A percentile compares a stretch with the other conserved stretches of the same genome.
Evolutionary conservation across 495 filamentous ascomycete species (phyloP).

Genomic region (Bombardia bombarda): DNA sequence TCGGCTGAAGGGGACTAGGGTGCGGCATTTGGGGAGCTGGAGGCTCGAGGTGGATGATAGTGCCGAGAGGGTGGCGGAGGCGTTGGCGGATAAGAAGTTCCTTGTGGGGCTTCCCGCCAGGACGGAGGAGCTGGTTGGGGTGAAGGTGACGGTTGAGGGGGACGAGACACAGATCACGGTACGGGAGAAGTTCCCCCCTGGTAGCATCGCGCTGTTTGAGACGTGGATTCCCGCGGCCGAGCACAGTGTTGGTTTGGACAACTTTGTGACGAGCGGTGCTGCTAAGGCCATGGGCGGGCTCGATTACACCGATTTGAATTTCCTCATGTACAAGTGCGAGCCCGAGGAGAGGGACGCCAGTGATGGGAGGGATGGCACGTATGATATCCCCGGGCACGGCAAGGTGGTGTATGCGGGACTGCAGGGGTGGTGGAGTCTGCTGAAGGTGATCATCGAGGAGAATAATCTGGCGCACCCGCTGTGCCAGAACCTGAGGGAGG

Average conservation of each 20-base stretch:
- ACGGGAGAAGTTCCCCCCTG: slow-evolving; percentile 77
- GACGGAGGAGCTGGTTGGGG: slow-evolving; percentile 63
- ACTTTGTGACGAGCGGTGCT: slow-evolving; percentile 73
- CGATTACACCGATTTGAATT: slow-evolving; percentile 78
- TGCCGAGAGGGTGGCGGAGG: slow-evolving; percentile 54
- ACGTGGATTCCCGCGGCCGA: slow-evolving; percentile 87
- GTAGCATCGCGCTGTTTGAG: slow-evolving; percentile 90
- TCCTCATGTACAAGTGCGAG: slow-evolving; percentile 85
- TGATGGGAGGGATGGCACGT: slow-evolving; percentile 73
- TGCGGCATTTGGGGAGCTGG: slow-evolving; percentile 81
- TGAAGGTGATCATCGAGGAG: slow-evolving; percentile 74
- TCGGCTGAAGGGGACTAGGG: slow-evolving; percentile 63
- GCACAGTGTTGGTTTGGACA: slow-evolving; percentile 70
- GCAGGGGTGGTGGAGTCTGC: slow-evolving; percentile 96
- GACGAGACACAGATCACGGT: slow-evolving; percentile 73
- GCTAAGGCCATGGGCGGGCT: slow-evolving; percentile 68
- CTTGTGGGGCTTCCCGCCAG: slow-evolving; percentile 75
- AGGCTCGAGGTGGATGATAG: slow-evolving; percentile 70
- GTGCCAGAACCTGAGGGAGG: slow-evolving; percentile 84
- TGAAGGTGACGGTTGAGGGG: slow-evolving; percentile 56
- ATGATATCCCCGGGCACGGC: slow-evolving; percentile 76
- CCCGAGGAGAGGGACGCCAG: slow-evolving; percentile 83
- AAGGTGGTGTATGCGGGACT: slow-evolving; percentile 89
- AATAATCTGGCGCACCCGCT: slow-evolving; percentile 92
- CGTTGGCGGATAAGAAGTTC: slow-evolving; percentile 57